Conservation (phyloP, 805 yeast species). For the Metschnikowia reukaufii region DNA sequence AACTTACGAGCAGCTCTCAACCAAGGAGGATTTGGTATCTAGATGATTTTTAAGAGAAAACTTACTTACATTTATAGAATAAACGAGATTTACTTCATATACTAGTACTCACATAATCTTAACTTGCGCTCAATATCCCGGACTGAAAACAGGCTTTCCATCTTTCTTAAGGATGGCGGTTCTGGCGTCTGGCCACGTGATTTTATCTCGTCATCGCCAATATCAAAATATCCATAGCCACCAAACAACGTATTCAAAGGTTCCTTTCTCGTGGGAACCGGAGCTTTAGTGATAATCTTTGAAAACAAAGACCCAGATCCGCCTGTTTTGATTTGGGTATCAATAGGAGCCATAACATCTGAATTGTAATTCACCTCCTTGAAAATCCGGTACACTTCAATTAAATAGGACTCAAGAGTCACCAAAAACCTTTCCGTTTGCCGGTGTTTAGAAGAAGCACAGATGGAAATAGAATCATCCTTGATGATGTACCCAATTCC, state of each 20-base stretch:
- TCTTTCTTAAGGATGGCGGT: slow-evolving; percentile 44
- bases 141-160: slow-evolving; percentile 41
- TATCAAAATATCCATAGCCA: slow-evolving; percentile 62
- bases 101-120: slow-evolving; percentile 59
- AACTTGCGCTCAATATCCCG: slow-evolving; percentile 66
- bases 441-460: slow-evolving; percentile 60
- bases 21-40: slow-evolving; percentile 70
- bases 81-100: background rate
- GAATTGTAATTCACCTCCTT: slow-evolving; percentile 24
- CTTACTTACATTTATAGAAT: background rate
- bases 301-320: background rate
- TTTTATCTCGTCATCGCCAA: slow-evolving; percentile 51
- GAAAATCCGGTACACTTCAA: slow-evolving; percentile 42
- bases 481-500: slow-evolving; percentile 57
- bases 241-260: slow-evolving; percentile 44
- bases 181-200: slow-evolving; percentile 61
- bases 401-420: slow-evolving; percentile 50
- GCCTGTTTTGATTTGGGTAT: slow-evolving; percentile 24
- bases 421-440: slow-evolving; percentile 56
- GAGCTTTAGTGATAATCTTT: slow-evolving; percentile 12
- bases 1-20: slow-evolving; percentile 62
- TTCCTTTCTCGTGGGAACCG: slow-evolving; percentile 12
- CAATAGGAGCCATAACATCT: slow-evolving; percentile 25
- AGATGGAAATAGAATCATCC: slow-evolving; percentile 51
- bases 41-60: no score